Conservation (phyloP, 495 filamentous ascomycete species). For the Penicillium pulvis region DNA sequence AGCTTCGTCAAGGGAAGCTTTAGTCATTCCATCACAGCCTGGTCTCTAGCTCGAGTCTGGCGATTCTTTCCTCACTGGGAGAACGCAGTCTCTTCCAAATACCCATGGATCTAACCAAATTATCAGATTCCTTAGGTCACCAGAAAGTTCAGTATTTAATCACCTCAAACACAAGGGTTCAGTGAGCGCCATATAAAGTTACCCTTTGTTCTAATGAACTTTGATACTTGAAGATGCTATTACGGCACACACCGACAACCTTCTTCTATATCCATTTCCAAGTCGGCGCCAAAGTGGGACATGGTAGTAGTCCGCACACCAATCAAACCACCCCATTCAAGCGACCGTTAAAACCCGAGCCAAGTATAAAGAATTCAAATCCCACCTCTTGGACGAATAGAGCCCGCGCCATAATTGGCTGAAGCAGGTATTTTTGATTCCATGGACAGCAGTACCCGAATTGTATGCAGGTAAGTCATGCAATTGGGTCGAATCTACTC, state of each 20-base stretch:
- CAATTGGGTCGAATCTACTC: constrained; percentile 25
- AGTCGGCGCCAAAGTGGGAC: neutral
- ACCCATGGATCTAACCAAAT: too few species aligned
- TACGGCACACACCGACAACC: neutral
- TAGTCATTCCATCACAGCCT: too few species aligned
- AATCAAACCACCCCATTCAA: neutral
- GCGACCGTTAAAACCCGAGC: neutral
- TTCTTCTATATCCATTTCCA: neutral
- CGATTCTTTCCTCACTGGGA: too few species aligned
- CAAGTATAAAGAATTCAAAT: constrained; percentile 1
- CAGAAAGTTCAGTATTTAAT: too few species aligned
- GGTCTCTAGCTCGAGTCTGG: too few species aligned
- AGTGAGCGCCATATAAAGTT: neutral
- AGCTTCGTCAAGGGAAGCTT: too few species aligned
- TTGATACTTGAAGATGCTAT: neutral
- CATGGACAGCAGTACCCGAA: constrained; percentile 6
- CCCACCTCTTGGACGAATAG: neutral
- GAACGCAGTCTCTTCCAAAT: too few species aligned
- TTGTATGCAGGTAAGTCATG: constrained; percentile 4
- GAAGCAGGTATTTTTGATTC: constrained; percentile 11
- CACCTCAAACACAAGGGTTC: too few species aligned
- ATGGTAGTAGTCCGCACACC: neutral
- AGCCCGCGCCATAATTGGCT: constrained; percentile 3
- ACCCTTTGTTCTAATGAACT: neutral
- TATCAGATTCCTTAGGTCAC: too few species aligned